Evolutionary conservation across 768 basidiomycete species (phyloP).

Genomic region (Hericium rajendrae): DNA sequence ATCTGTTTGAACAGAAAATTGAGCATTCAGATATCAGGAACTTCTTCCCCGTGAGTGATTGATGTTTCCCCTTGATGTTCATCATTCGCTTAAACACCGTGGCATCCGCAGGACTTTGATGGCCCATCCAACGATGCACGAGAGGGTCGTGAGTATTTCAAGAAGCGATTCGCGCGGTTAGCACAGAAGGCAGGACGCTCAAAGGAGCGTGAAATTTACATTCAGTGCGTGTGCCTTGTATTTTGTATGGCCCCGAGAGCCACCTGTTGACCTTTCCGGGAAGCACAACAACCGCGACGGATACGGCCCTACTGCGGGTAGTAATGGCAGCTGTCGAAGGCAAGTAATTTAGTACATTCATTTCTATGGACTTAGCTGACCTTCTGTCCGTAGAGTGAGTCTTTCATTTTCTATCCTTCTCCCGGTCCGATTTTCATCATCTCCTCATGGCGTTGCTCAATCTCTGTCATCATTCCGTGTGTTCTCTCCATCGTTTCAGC

Average conservation of each 20-base stretch:
- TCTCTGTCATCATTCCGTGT: slow-evolving; percentile 20
- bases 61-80: slow-evolving; percentile 12
- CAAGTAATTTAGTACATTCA: slow-evolving; percentile 26
- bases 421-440: slow-evolving; percentile 15
- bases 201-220: slow-evolving; percentile 86
- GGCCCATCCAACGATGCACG: slow-evolving; percentile 64
- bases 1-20: slow-evolving; percentile 84
- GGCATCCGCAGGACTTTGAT: slow-evolving; percentile 59
- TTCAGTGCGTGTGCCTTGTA: slow-evolving; percentile 55
- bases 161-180: slow-evolving; percentile 69
- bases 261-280: background rate
- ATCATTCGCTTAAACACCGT: background rate
- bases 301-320: slow-evolving; percentile 78
- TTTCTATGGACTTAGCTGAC: slow-evolving; percentile 7
- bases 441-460: slow-evolving; percentile 20
- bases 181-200: slow-evolving; percentile 79
- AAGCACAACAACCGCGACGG: slow-evolving; percentile 85
- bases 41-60: slow-evolving; percentile 63
- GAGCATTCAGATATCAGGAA: slow-evolving; percentile 73
- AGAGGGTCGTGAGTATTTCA: slow-evolving; percentile 85
- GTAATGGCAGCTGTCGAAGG: slow-evolving; percentile 97
- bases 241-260: background rate
- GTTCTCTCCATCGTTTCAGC: slow-evolving; percentile 32
- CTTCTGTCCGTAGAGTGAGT: slow-evolving; percentile 54
- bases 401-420: slow-evolving; percentile 16